Conservation (phyloP, 805 yeast genomes). For the Starmerella potacharoeniae region DNA sequence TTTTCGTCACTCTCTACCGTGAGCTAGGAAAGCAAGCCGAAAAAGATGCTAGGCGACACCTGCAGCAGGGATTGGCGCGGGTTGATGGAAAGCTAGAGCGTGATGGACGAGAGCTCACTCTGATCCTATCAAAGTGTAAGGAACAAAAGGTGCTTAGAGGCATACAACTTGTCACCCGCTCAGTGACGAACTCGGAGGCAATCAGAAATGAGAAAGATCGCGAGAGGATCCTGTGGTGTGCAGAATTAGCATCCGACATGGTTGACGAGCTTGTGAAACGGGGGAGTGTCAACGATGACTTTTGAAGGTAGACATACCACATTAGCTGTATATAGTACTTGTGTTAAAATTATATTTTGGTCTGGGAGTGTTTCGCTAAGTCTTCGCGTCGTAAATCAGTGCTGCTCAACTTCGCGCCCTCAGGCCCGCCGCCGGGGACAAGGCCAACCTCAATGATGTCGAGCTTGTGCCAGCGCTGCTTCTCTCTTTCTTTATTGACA, state of each 20-base stretch:
- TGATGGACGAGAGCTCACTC: constrained; percentile 41
- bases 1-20: constrained; percentile 58
- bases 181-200: constrained; percentile 32
- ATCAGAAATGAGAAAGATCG: constrained; percentile 42
- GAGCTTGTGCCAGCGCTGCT: constrained; percentile 44
- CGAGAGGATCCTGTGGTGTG: constrained; percentile 58
- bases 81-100: constrained; percentile 24
- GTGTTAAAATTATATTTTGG: not conserved
- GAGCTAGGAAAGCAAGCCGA: constrained; percentile 38
- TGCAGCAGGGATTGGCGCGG: constrained; percentile 1
- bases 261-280: constrained; percentile 16
- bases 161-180: constrained; percentile 47
- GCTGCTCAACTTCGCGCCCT: constrained; percentile 65
- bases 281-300: not conserved
- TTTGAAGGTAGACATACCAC: not conserved
- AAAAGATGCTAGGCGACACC: constrained; percentile 1
- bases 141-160: constrained; percentile 56
- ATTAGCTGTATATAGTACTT: not conserved
- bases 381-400: constrained; percentile 54
- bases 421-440: constrained; percentile 33
- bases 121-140: constrained; percentile 42
- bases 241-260: constrained; percentile 14
- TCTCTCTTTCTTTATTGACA: constrained; percentile 55
- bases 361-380: constrained; percentile 11
- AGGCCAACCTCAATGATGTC: constrained; percentile 53